A percentile compares a stretch with the other conserved stretches of the same genome.
These are phyloP conservation scores for Diaporthe australafricana DNA, from an alignment of 2,329 filamentous ascomycete species.

Conservation along the genomic window DNA sequence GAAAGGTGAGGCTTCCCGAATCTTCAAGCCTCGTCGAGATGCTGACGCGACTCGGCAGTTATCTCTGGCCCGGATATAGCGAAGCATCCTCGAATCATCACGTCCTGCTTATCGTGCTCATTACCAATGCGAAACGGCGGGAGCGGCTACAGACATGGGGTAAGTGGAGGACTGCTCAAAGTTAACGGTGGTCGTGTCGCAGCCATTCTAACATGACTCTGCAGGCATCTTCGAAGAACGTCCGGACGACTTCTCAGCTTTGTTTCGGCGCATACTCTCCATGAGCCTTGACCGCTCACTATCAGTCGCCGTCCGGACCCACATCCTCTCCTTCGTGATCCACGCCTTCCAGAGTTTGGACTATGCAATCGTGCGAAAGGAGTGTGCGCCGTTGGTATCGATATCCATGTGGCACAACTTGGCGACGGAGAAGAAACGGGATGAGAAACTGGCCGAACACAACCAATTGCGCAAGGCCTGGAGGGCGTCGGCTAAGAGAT, in stretches of 20 bases:
- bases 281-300: slow-evolving; percentile 82
- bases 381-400: slow-evolving; percentile 94
- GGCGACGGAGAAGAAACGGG: slow-evolving; percentile 79
- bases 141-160: slow-evolving; percentile 91
- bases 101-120: slow-evolving; percentile 85
- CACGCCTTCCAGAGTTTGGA: slow-evolving; percentile 95
- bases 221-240: slow-evolving; percentile 80
- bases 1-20: slow-evolving; percentile 71
- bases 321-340: slow-evolving; percentile 91
- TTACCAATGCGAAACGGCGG: slow-evolving; percentile 88
- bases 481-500: slow-evolving; percentile 87
- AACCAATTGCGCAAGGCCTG: slow-evolving; percentile 88
- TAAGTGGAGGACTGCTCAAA: slow-evolving; percentile 52
- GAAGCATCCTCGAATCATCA: slow-evolving; percentile 93
- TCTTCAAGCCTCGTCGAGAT: not conserved
- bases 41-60: slow-evolving; percentile 63
- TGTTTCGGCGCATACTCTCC: slow-evolving; percentile 91
- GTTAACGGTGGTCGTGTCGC: not conserved
- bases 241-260: slow-evolving; percentile 83
- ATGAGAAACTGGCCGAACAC: slow-evolving; percentile 77
- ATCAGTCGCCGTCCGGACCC: slow-evolving; percentile 75
- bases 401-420: slow-evolving; percentile 97
- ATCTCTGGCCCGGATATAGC: slow-evolving; percentile 93
- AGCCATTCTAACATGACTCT: slow-evolving; percentile 32
- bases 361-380: slow-evolving; percentile 88